Evolutionary conservation across 116 monocot genomes (phyloP), one percentile per base, ranked within the genome.

Genomic region (Thalassia testudinum): DNA sequence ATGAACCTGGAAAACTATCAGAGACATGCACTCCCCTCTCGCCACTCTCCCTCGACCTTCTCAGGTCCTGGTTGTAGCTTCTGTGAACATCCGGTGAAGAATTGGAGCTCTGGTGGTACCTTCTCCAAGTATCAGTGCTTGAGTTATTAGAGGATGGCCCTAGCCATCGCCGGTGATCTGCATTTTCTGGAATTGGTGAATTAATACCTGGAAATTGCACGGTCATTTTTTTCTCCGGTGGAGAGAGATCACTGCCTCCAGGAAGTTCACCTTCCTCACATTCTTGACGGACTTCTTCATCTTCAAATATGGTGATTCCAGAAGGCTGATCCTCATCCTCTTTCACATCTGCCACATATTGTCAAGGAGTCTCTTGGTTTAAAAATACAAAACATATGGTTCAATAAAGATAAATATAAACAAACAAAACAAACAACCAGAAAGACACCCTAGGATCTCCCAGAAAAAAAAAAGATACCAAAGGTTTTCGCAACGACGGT

Each of bases 161-260:
- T 3, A 34, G 3, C 93, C 93, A 93, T 29, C 50, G 68, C 44
- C 55, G 52, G 20, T 55, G 75, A 37, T 87, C 87, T 21, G 81
- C 87, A 23, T 76, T 76, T 30, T 78, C 93, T 14, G 87, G 93
- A 38, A 87, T 81, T 12, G 93, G 78, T 7, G 78, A 83, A 70
- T 87, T 87, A 58, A 87, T 66, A 40, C 93, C 93, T 1, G 87
- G 87, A 48, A 87, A 81, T 21, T 80, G 68, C 14, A 87, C 83
- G 0, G 71, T 71, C 83, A 61, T 87, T 68, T 59, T 76, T 52
- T 52, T 83, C 71, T 65, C 43, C 18, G 72, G 72, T 34, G 30
- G 30, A 21, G 40, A 44, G 6, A 65, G 74, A 12, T 86, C 77
- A 19, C 52, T 59, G 49, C 53, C 53, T 57, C 70, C 75, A 53